These are phyloP conservation scores for Trametes coccinea DNA, from an alignment of 768 basidiomycete genomes.

Conservation along the genomic window DNA sequence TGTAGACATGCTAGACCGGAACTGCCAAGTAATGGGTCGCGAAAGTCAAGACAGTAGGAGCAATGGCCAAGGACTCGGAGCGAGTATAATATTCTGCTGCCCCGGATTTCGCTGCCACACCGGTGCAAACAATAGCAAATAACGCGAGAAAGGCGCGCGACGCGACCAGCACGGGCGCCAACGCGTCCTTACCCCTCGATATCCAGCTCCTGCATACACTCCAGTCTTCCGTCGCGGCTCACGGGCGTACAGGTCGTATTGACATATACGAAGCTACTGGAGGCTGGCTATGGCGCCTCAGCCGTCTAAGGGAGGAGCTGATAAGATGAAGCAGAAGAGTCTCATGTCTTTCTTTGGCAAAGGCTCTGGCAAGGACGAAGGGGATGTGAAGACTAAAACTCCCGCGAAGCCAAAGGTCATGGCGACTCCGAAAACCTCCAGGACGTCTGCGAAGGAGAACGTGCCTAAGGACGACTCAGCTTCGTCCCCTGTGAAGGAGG, in stretches of 20 bases:
- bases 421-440: conserved; percentile 5
- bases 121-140: conserved; percentile 8
- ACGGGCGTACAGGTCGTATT: too few species aligned
- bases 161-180: neutral
- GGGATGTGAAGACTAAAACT: conserved; percentile 6
- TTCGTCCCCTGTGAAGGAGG: conserved; percentile 23
- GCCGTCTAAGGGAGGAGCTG: neutral
- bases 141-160: conserved; percentile 18
- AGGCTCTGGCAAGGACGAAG: conserved; percentile 4
- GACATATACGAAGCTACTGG: neutral
- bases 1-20: too few species aligned
- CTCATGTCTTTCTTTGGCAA: conserved; percentile 66
- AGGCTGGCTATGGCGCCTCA: conserved; percentile 5
- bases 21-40: too few species aligned
- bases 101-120: neutral
- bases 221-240: too few species aligned
- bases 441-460: conserved; percentile 20
- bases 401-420: conserved; percentile 10
- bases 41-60: too few species aligned
- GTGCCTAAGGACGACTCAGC: conserved; percentile 6
- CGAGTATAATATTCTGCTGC: too few species aligned
- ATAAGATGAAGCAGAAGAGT: conserved; percentile 68
- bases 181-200: neutral
- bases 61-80: too few species aligned
- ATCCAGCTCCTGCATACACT: neutral